Conservation (phyloP, 2,329 filamentous ascomycete species). For the Claviceps sp. region DNA sequence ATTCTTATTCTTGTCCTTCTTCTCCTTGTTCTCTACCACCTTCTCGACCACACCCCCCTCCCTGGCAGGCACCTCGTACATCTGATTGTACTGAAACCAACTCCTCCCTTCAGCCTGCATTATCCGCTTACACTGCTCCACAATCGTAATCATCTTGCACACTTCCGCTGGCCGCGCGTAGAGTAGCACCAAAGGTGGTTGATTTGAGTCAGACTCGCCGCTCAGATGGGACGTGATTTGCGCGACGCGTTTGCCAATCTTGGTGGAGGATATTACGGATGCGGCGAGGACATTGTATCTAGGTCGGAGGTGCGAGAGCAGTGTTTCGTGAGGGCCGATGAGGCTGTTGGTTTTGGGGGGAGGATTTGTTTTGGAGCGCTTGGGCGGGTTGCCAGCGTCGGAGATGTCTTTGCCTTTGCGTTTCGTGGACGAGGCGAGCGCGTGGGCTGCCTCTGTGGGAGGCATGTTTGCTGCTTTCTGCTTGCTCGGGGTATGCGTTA, state of each 20-base stretch:
- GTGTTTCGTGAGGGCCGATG: conserved; percentile 25
- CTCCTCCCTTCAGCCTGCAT: conserved; percentile 31
- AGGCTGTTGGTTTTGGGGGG: conserved; percentile 12
- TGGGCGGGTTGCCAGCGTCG: background rate
- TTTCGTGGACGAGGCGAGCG: background rate
- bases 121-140: conserved; percentile 50
- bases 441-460: background rate
- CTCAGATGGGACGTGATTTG: conserved; percentile 31
- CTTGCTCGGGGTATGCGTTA: too few species aligned
- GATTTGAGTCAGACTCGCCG: conserved; percentile 7
- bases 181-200: conserved; percentile 29
- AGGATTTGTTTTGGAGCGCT: conserved; percentile 3
- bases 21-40: conserved; percentile 23
- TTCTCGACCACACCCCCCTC: conserved; percentile 26
- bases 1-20: conserved; percentile 7
- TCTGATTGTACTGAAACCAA: conserved; percentile 45
- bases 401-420: background rate
- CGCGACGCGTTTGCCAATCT: conserved; percentile 41
- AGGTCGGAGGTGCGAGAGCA: conserved; percentile 29
- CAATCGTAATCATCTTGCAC: conserved; percentile 54
- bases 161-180: conserved; percentile 38
- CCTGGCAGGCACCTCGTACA: conserved; percentile 32
- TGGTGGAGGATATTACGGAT: conserved; percentile 45
- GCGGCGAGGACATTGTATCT: conserved; percentile 37
- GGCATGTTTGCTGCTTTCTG: background rate